Conservation (phyloP, 2,329 filamentous ascomycete species). For the Nannizziopsis arthrosporioides region DNA sequence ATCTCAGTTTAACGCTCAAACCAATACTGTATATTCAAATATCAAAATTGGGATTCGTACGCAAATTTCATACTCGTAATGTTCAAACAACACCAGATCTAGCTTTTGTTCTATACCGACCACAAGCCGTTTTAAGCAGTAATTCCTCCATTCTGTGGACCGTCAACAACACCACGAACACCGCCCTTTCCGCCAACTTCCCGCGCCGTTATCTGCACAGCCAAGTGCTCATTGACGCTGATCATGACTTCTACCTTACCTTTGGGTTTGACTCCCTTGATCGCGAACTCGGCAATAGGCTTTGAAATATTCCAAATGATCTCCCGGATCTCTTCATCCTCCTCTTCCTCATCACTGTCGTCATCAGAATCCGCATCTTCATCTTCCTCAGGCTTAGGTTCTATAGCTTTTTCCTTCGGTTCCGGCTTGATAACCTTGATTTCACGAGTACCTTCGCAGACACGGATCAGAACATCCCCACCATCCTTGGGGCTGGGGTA, state of each 20-base stretch:
- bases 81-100: constrained; percentile 1
- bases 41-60: too few relatives aligned
- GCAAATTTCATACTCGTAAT: background rate
- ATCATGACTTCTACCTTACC: constrained; percentile 89
- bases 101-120: constrained; percentile 1
- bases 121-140: constrained; percentile 11
- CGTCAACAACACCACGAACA: constrained; percentile 52
- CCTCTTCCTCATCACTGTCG: constrained; percentile 53
- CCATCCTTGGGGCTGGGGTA: constrained; percentile 65
- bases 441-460: constrained; percentile 77
- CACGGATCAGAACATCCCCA: constrained; percentile 76
- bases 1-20: too few relatives aligned
- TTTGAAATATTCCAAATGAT: constrained; percentile 84
- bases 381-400: constrained; percentile 45
- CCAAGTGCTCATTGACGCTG: constrained; percentile 70
- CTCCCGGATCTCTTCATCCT: constrained; percentile 76
- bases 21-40: too few relatives aligned
- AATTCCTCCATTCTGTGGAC: constrained; percentile 26
- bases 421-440: constrained; percentile 90
- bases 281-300: constrained; percentile 70
- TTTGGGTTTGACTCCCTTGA: constrained; percentile 75
- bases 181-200: constrained; percentile 83
- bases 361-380: constrained; percentile 53
- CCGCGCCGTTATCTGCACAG: constrained; percentile 66
- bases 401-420: constrained; percentile 53